phyloP scores from a whole-genome alignment of 805 yeast species.

The Candida tammaniensis region DNA sequence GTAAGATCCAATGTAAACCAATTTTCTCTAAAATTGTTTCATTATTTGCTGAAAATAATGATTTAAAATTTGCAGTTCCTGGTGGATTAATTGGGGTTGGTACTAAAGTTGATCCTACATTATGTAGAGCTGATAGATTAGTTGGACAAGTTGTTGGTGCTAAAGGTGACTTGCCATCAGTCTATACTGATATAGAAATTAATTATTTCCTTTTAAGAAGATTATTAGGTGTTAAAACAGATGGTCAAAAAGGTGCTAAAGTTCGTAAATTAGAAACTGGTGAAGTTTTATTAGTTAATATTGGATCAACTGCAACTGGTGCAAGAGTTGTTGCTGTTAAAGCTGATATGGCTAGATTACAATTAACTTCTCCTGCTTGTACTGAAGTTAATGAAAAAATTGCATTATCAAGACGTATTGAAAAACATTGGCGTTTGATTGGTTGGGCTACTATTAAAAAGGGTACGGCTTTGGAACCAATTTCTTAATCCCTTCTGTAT shows the following conservation, averaged over 20 bases:
- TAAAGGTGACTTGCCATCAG: conserved; percentile 91
- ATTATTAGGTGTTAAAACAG: conserved; percentile 96
- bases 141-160: conserved; percentile 99
- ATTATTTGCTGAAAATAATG: conserved; percentile 95
- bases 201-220: conserved; percentile 96
- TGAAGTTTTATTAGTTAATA: conserved; percentile 97
- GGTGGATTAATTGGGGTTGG: conserved; percentile 99
- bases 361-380: conserved; percentile 97
- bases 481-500: conserved; percentile 32
- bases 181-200: conserved; percentile 95
- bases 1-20: conserved; percentile 91
- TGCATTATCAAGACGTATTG: conserved; percentile 98
- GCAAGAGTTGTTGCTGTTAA: conserved; percentile 97
- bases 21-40: conserved; percentile 93
- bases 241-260: conserved; percentile 90
- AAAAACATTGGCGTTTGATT: conserved; percentile 99
- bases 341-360: conserved; percentile 99
- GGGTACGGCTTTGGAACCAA: conserved; percentile 85
- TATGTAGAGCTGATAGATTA: conserved; percentile 98
- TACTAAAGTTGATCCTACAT: conserved; percentile 96
- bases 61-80: conserved; percentile 97
- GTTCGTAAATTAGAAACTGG: conserved; percentile 91
- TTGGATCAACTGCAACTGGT: conserved; percentile 99
- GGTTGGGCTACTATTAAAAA: conserved; percentile 99
- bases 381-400: conserved; percentile 97